Percentiles rank a stretch among this genome's conserved stretches.
These are phyloP conservation scores for Rhododendron williamsianum DNA, from an alignment of 148 eudicot genomes.

Conservation along the genomic window DNA sequence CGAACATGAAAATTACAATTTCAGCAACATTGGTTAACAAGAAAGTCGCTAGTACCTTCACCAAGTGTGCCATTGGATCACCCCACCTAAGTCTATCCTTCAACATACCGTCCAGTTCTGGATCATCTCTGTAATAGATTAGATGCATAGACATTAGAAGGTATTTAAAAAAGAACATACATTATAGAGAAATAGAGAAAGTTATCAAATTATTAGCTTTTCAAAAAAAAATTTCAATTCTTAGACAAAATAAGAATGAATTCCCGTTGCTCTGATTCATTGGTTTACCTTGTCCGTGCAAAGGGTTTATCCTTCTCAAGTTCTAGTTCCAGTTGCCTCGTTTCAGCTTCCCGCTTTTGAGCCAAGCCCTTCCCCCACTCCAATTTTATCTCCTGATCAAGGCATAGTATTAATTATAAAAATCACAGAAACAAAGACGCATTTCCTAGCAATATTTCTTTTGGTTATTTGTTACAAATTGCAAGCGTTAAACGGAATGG, in stretches of 20 bases:
- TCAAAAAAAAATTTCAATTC: not conserved
- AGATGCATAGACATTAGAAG: not conserved
- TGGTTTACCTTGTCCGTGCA: constrained; percentile 81
- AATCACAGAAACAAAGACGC: not conserved
- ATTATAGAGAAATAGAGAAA: constrained; percentile 15
- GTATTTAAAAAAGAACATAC: not conserved
- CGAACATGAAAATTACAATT: not conserved
- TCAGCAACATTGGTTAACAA: not conserved
- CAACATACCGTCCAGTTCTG: constrained; percentile 42
- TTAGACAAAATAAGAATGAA: not conserved
- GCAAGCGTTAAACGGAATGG: not conserved
- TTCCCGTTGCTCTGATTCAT: not conserved
- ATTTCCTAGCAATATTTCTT: not conserved
- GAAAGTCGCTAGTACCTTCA: constrained; percentile 41
- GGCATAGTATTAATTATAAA: constrained; percentile 13
- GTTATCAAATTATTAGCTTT: not conserved
- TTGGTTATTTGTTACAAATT: not conserved
- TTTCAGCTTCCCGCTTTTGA: constrained; percentile 94
- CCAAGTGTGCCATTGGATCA: constrained; percentile 99
- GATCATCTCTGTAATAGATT: constrained; percentile 23
- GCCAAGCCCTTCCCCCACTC: constrained; percentile 99
- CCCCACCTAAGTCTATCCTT: constrained; percentile 89
- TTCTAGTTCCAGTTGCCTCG: constrained; percentile 57
- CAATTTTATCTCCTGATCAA: constrained; percentile 67
- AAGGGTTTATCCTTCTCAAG: constrained; percentile 88